Conservation (phyloP, 2,329 filamentous ascomycete genomes). For the Dothistroma septosporum region DNA sequence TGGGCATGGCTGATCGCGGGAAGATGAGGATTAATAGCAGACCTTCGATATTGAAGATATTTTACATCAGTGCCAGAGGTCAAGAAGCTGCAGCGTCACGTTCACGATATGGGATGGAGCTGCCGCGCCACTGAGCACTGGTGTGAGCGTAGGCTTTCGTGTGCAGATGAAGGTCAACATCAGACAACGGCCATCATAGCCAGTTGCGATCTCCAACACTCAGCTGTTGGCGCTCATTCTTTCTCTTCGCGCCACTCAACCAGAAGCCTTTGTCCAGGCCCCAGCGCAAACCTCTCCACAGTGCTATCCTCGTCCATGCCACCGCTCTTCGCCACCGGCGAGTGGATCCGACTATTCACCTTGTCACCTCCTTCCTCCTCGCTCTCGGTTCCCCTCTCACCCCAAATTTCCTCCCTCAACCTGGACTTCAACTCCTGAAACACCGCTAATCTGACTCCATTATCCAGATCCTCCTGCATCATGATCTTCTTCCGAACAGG, state of each 20-base stretch:
- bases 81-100: no score
- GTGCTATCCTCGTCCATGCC: not conserved
- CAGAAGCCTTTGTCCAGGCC: not conserved
- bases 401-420: constrained; percentile 23
- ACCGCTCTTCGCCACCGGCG: not conserved
- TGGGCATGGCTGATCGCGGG: not conserved
- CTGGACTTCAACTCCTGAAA: constrained; percentile 21
- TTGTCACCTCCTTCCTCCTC: not conserved
- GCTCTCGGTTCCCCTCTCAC: not conserved
- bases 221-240: no score
- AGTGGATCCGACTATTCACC: not conserved
- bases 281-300: not conserved
- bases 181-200: no score
- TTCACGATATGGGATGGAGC: no score
- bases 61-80: no score
- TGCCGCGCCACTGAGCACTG: not conserved
- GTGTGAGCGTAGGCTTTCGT: not conserved
- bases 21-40: not conserved
- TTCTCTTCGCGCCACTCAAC: not conserved
- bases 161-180: not conserved
- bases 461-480: constrained; percentile 12
- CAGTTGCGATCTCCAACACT: no score
- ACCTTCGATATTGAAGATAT: no score
- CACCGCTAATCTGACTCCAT: constrained; percentile 17
- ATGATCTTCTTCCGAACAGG: constrained; percentile 6